These are phyloP conservation scores for Scheffersomyces ergatensis DNA, from an alignment of 805 yeast species.

Conservation along the genomic window DNA sequence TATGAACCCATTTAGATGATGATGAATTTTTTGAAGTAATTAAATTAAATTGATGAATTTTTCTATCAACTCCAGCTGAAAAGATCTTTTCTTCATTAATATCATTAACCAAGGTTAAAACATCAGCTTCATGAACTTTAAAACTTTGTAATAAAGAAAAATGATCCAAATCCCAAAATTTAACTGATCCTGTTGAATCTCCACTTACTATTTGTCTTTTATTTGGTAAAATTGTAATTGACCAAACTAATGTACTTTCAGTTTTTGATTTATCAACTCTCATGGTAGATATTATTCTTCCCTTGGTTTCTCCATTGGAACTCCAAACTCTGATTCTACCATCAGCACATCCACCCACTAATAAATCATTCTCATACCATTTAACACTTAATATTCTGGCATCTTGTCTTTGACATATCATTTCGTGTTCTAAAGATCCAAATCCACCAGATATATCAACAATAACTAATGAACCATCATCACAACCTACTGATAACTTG, in stretches of 20 bases:
- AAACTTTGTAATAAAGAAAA: constrained; percentile 79
- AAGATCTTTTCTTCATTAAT: constrained; percentile 62
- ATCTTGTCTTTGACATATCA: constrained; percentile 78
- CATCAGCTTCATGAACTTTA: constrained; percentile 87
- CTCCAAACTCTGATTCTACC: constrained; percentile 88
- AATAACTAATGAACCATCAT: constrained; percentile 86
- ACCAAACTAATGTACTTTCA: constrained; percentile 92
- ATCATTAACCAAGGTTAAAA: constrained; percentile 67
- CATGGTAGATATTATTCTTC: constrained; percentile 79
- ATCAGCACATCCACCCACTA: constrained; percentile 95
- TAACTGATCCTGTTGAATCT: constrained; percentile 92
- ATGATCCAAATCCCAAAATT: constrained; percentile 85
- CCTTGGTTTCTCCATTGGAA: constrained; percentile 42
- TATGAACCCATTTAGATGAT: constrained; percentile 66
- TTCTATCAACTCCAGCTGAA: constrained; percentile 92
- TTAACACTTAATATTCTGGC: constrained; percentile 75
- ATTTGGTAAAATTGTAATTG: constrained; percentile 60
- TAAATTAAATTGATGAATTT: constrained; percentile 69
- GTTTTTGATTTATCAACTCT: constrained; percentile 85
- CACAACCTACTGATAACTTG: constrained; percentile 87
- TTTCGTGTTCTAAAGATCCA: constrained; percentile 76
- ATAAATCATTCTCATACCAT: constrained; percentile 64
- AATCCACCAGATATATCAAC: constrained; percentile 82
- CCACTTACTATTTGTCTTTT: constrained; percentile 85
- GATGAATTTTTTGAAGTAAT: constrained; percentile 28